Conservation (phyloP, 768 basidiomycete genomes). For the Pisolithus tinctorius region DNA sequence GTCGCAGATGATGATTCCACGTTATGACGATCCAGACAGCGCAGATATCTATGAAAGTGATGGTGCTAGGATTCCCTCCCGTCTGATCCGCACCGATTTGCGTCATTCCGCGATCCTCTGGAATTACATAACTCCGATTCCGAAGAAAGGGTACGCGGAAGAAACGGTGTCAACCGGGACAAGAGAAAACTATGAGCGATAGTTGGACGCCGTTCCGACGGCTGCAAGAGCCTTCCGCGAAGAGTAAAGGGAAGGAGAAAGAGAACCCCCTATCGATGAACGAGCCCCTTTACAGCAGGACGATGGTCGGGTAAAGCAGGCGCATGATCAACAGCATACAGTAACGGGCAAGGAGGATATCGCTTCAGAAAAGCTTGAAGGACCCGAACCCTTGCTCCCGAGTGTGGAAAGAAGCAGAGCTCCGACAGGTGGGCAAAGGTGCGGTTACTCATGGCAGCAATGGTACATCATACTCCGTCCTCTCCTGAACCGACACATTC, state of each 20-base stretch:
- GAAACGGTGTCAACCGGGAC: conserved; percentile 49
- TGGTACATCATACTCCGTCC: conserved; percentile 32
- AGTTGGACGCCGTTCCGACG: conserved; percentile 49
- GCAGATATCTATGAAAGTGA: conserved; percentile 26
- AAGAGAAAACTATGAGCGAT: conserved; percentile 37
- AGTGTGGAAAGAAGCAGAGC: conserved; percentile 12
- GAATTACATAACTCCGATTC: conserved; percentile 32
- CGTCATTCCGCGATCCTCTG: conserved; percentile 57
- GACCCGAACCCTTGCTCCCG: conserved; percentile 25
- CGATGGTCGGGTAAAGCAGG: conserved; percentile 20
- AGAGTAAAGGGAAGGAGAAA: conserved; percentile 30
- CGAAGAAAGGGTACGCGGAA: conserved; percentile 38
- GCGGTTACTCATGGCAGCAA: conserved; percentile 57
- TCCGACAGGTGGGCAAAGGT: conserved; percentile 56
- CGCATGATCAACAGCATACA: not conserved
- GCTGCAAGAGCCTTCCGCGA: conserved; percentile 46
- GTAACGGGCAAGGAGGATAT: conserved; percentile 1
- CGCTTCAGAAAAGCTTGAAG: conserved; percentile 11
- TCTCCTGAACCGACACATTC: conserved; percentile 35
- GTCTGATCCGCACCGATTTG: conserved; percentile 14
- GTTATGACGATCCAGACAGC: conserved; percentile 22
- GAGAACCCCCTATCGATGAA: conserved; percentile 25
- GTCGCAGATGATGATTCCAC: conserved; percentile 22
- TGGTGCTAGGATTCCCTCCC: conserved; percentile 27
- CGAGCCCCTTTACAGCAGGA: conserved; percentile 10